phyloP scores from a whole-genome alignment of 306 rosid species.

The Crataegus laevigata region DNA sequence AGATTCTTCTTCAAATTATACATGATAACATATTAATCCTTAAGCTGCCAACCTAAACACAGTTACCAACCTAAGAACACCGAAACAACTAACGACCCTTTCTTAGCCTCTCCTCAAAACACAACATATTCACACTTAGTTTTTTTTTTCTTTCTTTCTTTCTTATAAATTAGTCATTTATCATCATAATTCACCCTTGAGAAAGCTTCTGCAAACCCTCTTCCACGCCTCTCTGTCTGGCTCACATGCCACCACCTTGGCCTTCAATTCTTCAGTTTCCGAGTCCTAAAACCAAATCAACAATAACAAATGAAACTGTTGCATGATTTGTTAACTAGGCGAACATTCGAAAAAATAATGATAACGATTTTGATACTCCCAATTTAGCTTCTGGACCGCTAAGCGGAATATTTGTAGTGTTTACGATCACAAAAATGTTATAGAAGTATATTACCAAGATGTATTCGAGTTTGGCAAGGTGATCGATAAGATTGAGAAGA shows the following conservation, averaged over 20 bases:
- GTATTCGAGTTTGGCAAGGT: slow-evolving; percentile 36
- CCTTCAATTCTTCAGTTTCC: slow-evolving; percentile 41
- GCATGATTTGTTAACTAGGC: neutral
- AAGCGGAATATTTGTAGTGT: no score
- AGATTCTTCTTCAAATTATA: neutral
- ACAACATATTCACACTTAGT: slow-evolving; percentile 5
- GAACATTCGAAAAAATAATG: neutral
- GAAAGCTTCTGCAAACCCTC: slow-evolving; percentile 51
- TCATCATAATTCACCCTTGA: slow-evolving; percentile 48
- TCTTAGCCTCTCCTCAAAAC: neutral
- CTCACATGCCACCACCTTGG: slow-evolving; percentile 31
- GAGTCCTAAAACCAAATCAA: slow-evolving; percentile 31
- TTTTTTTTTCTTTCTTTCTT: neutral
- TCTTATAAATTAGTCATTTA: neutral
- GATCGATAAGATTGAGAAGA: slow-evolving; percentile 60
- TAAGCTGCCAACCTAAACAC: neutral
- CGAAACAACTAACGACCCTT: neutral
- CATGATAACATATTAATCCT: neutral
- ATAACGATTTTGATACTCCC: no score
- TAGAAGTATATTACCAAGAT: slow-evolving; percentile 31
- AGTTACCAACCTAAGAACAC: neutral
- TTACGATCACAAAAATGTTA: neutral
- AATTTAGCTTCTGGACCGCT: no score
- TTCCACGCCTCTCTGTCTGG: slow-evolving; percentile 66
- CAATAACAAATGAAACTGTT: neutral